phyloP scores from a whole-genome alignment of 2,329 filamentous ascomycete genomes.

The Microthyrium microscopicum region DNA sequence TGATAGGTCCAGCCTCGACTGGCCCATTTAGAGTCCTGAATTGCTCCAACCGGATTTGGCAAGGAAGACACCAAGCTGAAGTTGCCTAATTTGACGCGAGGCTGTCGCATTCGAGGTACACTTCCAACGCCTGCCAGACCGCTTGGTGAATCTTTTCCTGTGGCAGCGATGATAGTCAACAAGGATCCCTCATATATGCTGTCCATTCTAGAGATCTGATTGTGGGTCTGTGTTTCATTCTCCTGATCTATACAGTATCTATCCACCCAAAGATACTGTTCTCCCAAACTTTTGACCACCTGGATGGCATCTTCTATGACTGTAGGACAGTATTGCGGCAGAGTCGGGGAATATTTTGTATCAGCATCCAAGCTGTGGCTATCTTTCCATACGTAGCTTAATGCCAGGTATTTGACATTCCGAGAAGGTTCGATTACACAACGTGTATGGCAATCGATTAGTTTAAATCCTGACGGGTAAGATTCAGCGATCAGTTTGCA shows the following conservation, averaged over 20 bases:
- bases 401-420: neutral
- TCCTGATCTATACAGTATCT: constrained; percentile 7
- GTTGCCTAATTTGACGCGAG: neutral
- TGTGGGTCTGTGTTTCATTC: neutral
- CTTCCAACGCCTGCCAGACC: neutral
- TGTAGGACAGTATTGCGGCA: too few species aligned
- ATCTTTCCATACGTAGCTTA: neutral
- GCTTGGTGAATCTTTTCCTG: neutral
- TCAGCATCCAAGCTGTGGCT: too few species aligned
- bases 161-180: constrained; percentile 4
- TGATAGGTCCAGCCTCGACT: constrained; percentile 7
- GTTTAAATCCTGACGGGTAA: too few species aligned
- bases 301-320: constrained; percentile 7
- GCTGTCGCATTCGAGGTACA: neutral
- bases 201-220: constrained; percentile 4
- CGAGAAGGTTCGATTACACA: too few species aligned
- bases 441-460: too few species aligned
- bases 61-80: neutral
- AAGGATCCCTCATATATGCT: constrained; percentile 2
- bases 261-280: constrained; percentile 9
- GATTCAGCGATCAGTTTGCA: too few species aligned
- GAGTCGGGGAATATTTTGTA: too few species aligned
- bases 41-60: neutral
- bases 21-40: neutral
- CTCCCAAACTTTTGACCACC: constrained; percentile 1